Evolutionary conservation across 208 protist genomes (phyloP).

Genomic region (Angomonas ambiguus): DNA sequence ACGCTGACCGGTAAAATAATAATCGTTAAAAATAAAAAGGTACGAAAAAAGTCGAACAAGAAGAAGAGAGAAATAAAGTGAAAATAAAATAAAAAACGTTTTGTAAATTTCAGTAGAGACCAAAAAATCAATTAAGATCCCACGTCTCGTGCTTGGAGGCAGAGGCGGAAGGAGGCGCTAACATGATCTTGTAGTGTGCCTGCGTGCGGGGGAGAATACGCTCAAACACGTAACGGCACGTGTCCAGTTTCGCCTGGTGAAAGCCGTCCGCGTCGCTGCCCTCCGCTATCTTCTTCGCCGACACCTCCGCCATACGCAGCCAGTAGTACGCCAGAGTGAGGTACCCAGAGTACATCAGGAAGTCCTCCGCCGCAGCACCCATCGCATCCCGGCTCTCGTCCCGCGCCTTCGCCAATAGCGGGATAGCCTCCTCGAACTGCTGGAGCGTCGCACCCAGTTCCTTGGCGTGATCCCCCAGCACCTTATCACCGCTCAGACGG

Average conservation of each 20-base stretch:
- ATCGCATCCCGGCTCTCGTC: constrained; percentile 42
- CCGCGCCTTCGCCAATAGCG: constrained; percentile 39
- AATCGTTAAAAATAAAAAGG: not conserved
- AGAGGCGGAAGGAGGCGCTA: constrained; percentile 28
- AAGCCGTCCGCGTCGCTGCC: constrained; percentile 65
- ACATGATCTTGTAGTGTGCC: constrained; percentile 58
- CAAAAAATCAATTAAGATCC: constrained; percentile 30
- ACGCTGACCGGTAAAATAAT: not conserved
- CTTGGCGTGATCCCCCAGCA: constrained; percentile 22
- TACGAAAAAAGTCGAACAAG: not conserved
- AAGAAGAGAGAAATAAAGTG: not conserved
- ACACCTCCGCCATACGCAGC: constrained; percentile 77
- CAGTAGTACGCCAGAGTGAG: constrained; percentile 79
- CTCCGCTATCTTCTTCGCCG: constrained; percentile 49
- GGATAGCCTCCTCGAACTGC: constrained; percentile 53
- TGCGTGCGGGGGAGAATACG: constrained; percentile 56
- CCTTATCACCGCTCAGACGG: constrained; percentile 24
- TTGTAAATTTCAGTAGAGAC: not conserved
- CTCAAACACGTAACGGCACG: constrained; percentile 67
- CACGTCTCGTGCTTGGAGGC: constrained; percentile 46
- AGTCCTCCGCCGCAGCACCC: constrained; percentile 53
- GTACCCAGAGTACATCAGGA: constrained; percentile 83
- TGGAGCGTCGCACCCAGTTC: constrained; percentile 60
- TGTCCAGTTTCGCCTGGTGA: constrained; percentile 81
- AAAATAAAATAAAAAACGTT: not conserved